These are phyloP conservation scores for Neolentinus lepideus DNA, from an alignment of 1,284 basidiomycete genomes.

Conservation along the genomic window DNA sequence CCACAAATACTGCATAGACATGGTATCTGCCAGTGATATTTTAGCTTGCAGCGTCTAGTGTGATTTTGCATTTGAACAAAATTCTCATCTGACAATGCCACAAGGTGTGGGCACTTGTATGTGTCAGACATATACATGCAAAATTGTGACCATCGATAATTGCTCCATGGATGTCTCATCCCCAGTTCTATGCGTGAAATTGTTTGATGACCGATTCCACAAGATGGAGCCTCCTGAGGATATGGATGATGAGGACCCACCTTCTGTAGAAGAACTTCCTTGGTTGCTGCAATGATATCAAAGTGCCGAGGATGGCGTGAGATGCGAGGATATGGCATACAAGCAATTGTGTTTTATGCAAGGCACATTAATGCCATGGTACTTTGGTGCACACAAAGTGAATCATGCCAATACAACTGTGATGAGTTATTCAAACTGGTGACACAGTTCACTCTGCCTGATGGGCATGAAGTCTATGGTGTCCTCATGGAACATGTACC, in stretches of 20 bases:
- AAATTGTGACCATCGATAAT: background rate
- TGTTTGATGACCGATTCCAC: background rate
- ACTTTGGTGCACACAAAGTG: background rate
- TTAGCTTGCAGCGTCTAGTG: no score
- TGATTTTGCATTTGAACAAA: no score
- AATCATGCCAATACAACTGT: background rate
- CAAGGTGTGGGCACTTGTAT: no score
- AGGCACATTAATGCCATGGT: background rate
- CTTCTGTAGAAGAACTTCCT: background rate
- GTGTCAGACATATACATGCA: background rate
- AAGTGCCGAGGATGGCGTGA: background rate
- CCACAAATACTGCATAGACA: no score
- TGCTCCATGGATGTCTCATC: background rate
- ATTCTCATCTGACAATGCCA: no score
- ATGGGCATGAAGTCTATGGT: background rate
- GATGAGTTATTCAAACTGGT: no score
- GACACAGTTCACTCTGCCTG: background rate
- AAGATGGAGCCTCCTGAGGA: background rate
- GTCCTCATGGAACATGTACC: background rate
- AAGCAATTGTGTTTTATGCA: background rate
- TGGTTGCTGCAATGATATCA: background rate
- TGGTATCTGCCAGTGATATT: no score
- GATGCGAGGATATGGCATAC: background rate
- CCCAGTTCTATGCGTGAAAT: background rate
- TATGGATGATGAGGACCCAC: background rate